Base-by-base conservation (phyloP, 306 rosid species). In the Oxytropis ochrocephala region DNA sequence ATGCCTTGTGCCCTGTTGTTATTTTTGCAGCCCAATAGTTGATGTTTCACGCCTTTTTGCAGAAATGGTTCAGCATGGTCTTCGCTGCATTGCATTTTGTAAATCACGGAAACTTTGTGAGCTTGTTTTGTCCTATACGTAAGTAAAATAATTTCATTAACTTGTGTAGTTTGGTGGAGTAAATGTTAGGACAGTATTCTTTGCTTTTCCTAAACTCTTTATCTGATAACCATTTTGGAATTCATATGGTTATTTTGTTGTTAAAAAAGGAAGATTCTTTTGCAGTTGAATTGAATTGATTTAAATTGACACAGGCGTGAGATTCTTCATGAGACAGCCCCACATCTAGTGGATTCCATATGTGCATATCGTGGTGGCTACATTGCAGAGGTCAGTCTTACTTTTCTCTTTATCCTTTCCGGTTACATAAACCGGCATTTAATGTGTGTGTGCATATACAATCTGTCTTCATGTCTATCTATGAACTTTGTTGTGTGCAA, bases 11-110 rank as follows among this genome's bases (percentile, higher is more conserved):
- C 65, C 44, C 71, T 36, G 62, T 75, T 63, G 14, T 53, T 64
- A 35, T 42, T 53, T 73, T 82, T 75, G 84, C 97, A 90, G 96
- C 84, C 79, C 96, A 33, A 83, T 88, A 64, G 63, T 79, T 81
- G 91, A 84, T 63, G 75, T 83, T 46, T 84, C 98, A 1, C 75
- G 82, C 67, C 96, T 90, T 53, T 86, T 94, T 72, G 97, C 96
- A 8, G 98, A 94, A 85, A 90, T 94, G 98, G 90, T 94, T 74
- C 96, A 85, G 87, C 98, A 94, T 78, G 95, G 98, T 70, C 97
- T 94, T 82, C 95, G 98, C 60, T 86, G 97, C 84, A 85, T 94
- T 54, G 88, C 95, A 24, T 94, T 94, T 61, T 90, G 98, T 78
- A 94, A 81, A 86, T 80, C 95, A 46, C 85, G 94, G 79, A 90